Base-by-base conservation (phyloP, 495 filamentous ascomycete genomes). In the Symbiotaphrina buchneri region DNA sequence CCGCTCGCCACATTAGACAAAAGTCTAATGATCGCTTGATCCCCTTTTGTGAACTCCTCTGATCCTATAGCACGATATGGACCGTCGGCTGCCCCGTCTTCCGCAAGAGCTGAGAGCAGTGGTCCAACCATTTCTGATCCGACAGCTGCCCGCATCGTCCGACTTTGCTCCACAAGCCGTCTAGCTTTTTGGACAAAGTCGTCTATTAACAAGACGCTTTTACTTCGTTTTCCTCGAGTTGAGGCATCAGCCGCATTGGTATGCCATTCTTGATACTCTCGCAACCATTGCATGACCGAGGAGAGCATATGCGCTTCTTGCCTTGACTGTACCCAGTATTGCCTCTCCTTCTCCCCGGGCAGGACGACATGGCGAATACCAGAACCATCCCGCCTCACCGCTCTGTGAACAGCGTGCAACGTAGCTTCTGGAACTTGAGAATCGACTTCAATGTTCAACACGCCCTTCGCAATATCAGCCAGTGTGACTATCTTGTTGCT, bases 321-420 rank as follows among this genome's bases (percentile, higher is more conserved):
- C 28, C 54, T 59, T 4, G 63, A 53, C 18, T 59, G 45, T n/a
- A 74, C 54, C 23, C 39, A 36, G 25, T 53, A 53, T 21, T 47
- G 41, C n/a, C n/a, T n/a, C n/a, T n/a, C n/a, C n/a, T n/a, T n/a
- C n/a, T n/a, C n/a, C n/a, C n/a, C n/a, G n/a, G n/a, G n/a, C n/a
- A n/a, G n/a, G 20, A 40, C 33, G 6, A 58, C 41, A n/a, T 48
- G 40, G 2, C 47, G 46, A 31, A 65, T 64, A 23, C 53, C 56
- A 28, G 58, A 49, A 10, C 71, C 66, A 22, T 62, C 58, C n/a
- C 58, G 51, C 3, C 61, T 45, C 10, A 79, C 41, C 11, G 66
- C 54, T 30, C 59, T 65, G 36, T 81, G 74, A 4, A 85, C 65
- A 1, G 75, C 68, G 47, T 74, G 79, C 0, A 82, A 46, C 3